phyloP scores from a whole-genome alignment of 371 early-diverging fungal species.

The Fennellomyces sp. region DNA sequence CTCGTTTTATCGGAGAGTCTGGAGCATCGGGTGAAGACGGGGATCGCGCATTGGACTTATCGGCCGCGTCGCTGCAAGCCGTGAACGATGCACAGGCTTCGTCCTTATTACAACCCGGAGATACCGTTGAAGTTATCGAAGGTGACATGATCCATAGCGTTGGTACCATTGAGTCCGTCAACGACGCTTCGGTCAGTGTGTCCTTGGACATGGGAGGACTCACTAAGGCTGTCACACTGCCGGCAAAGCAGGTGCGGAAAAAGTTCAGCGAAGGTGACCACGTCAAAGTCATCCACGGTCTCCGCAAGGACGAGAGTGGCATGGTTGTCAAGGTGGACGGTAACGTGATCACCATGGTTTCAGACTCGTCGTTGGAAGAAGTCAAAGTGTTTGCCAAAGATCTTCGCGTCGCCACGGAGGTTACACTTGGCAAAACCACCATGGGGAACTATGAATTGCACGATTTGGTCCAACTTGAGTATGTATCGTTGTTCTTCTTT shows the following conservation, averaged over 20 bases:
- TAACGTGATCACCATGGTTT: conserved; percentile 80
- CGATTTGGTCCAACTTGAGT: conserved; percentile 87
- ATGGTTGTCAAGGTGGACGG: conserved; percentile 82
- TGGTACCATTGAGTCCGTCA: conserved; percentile 79
- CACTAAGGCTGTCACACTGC: conserved; percentile 47
- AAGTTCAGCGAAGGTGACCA: conserved; percentile 90
- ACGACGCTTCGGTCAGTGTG: conserved; percentile 66
- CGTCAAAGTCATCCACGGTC: conserved; percentile 92
- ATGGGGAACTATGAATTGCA: conserved; percentile 77
- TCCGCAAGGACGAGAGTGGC: conserved; percentile 87
- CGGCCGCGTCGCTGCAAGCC: conserved; percentile 49
- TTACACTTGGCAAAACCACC: conserved; percentile 47
- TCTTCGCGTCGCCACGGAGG: conserved; percentile 73
- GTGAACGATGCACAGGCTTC: conserved; percentile 51
- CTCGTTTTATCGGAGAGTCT: conserved; percentile 74
- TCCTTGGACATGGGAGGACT: conserved; percentile 57
- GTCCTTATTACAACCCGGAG: conserved; percentile 77
- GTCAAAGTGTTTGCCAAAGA: conserved; percentile 88
- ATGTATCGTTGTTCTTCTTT: conserved; percentile 24
- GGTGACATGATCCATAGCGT: conserved; percentile 88
- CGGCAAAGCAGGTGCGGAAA: conserved; percentile 79
- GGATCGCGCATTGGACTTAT: conserved; percentile 56
- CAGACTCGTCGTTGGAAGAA: conserved; percentile 78
- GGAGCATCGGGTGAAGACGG: conserved; percentile 55
- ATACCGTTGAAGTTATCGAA: conserved; percentile 86